Evolutionary conservation across 306 rosid genomes (phyloP).

Genomic region (Oemleria cerasiformis): DNA sequence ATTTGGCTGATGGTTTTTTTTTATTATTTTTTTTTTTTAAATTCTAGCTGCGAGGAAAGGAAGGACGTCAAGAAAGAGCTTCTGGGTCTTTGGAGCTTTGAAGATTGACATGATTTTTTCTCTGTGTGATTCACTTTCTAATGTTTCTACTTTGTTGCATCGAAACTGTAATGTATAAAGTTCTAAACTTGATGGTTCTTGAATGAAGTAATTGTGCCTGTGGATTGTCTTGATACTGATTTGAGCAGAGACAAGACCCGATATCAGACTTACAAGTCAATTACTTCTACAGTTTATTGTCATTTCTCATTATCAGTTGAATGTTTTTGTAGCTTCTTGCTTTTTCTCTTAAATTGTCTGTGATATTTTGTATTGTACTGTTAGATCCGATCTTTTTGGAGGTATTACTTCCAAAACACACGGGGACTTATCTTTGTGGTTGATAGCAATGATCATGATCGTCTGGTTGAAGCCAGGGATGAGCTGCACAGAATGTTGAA

Average conservation of each 20-base stretch:
- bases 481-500: slow-evolving; percentile 87
- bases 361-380: slow-evolving; percentile 5
- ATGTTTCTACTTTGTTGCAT: not conserved
- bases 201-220: not conserved
- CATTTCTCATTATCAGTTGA: not conserved
- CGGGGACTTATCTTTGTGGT: slow-evolving; percentile 84
- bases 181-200: not conserved
- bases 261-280: not conserved
- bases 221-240: not conserved
- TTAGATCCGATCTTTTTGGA: slow-evolving; percentile 87
- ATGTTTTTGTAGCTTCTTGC: not conserved
- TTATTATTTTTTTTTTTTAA: too few relatives aligned
- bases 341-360: not conserved
- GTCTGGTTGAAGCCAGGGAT: slow-evolving; percentile 84
- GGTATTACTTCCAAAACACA: slow-evolving; percentile 86
- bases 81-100: too few relatives aligned
- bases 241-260: not conserved
- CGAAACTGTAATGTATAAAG: not conserved
- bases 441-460: slow-evolving; percentile 81
- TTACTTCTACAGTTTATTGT: not conserved
- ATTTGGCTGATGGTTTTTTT: too few relatives aligned
- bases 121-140: not conserved
- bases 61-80: too few relatives aligned
- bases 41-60: too few relatives aligned
- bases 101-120: not conserved